Conservation (phyloP, 73 alveolate species). For the Tetrahymena elliotti region DNA sequence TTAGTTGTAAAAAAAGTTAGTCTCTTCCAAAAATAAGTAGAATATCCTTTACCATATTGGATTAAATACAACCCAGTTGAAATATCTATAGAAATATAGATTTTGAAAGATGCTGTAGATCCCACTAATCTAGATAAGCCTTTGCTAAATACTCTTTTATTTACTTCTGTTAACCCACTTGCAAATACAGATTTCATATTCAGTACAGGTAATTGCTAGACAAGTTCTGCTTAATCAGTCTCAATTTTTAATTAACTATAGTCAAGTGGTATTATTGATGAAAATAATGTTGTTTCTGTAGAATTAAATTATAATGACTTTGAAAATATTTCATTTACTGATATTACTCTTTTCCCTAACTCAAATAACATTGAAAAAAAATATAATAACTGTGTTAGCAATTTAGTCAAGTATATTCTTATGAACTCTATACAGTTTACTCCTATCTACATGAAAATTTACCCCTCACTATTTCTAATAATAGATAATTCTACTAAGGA, state of each 20-base stretch:
- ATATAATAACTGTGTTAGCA: neutral
- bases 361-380: neutral
- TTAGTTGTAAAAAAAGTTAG: neutral
- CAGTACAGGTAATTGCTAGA: neutral
- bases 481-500: neutral
- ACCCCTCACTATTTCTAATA: neutral
- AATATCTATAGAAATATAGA: neutral
- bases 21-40: neutral
- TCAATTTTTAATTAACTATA: neutral
- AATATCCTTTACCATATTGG: neutral
- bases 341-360: neutral
- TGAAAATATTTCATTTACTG: neutral
- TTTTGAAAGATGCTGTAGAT: neutral
- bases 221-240: neutral
- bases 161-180: neutral
- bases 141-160: neutral
- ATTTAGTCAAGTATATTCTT: neutral
- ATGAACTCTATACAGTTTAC: neutral
- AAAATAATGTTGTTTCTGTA: neutral
- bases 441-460: neutral
- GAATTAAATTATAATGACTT: neutral
- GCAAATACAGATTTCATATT: neutral
- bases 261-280: neutral
- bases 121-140: neutral
- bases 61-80: neutral